A percentile compares a stretch with the other conserved stretches of the same genome.
phyloP scores from a whole-genome alignment of 495 filamentous ascomycete genomes.

The Penicillium coprophilum region DNA sequence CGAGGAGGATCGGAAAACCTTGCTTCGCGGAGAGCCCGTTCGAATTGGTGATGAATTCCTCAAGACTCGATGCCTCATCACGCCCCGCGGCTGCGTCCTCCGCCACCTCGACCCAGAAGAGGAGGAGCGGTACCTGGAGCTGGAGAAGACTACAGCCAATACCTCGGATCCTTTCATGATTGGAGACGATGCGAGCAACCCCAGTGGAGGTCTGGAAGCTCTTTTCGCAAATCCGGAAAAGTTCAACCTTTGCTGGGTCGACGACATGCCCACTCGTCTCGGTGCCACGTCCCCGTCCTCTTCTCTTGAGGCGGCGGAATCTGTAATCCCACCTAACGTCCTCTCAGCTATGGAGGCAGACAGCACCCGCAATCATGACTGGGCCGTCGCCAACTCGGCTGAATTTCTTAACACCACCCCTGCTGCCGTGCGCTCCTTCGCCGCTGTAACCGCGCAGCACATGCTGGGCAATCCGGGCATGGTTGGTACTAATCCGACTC shows the following conservation, averaged over 20 bases:
- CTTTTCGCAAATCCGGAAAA: conserved; percentile 46
- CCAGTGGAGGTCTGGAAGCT: conserved; percentile 44
- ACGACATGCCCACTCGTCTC: conserved; percentile 31
- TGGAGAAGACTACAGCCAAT: conserved; percentile 61
- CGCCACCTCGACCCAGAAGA: conserved; percentile 73
- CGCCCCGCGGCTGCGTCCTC: conserved; percentile 75
- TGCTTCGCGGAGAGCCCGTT: conserved; percentile 44
- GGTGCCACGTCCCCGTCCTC: conserved; percentile 29
- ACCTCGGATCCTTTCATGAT: conserved; percentile 32
- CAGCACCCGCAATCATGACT: conserved; percentile 44
- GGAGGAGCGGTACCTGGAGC: conserved; percentile 71
- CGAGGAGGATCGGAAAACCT: conserved; percentile 43
- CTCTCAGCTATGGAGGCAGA: conserved; percentile 48
- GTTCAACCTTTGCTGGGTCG: conserved; percentile 45
- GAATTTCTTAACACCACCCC: conserved; percentile 45
- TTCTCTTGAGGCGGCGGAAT: conserved; percentile 25
- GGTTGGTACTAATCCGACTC: conserved; percentile 33
- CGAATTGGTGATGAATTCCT: conserved; percentile 35
- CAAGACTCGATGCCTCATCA: conserved; percentile 60
- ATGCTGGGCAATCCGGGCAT: conserved; percentile 41
- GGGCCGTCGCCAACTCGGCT: conserved; percentile 45
- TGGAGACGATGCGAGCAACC: conserved; percentile 41
- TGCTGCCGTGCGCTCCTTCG: conserved; percentile 45
- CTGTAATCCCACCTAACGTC: conserved; percentile 38
- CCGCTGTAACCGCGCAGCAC: conserved; percentile 43